phyloP scores from a whole-genome alignment of 164 flowering plant genomes.

The Umbilicus rupestris region DNA sequence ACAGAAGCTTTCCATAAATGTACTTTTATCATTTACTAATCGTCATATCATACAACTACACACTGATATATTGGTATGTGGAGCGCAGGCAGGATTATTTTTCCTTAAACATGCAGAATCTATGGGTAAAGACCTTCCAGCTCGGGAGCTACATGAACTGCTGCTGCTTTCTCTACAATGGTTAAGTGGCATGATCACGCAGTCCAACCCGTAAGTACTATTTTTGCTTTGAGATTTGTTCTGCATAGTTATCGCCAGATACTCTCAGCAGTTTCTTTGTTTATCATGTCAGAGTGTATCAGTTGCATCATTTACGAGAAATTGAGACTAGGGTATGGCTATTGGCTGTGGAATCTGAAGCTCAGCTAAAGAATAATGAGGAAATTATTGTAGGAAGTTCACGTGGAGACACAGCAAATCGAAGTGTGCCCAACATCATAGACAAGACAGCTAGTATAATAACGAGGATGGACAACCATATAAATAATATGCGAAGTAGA shows the following conservation, averaged over 20 bases:
- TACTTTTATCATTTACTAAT: background rate
- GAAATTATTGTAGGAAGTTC: constrained; percentile 29
- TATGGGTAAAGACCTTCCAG: constrained; percentile 84
- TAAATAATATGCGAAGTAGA: constrained; percentile 36
- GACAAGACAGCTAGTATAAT: constrained; percentile 76
- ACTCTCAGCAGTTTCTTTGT: constrained; percentile 4
- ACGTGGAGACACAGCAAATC: constrained; percentile 25
- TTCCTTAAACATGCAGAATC: constrained; percentile 96
- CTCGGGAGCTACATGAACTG: constrained; percentile 77
- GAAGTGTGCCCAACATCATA: constrained; percentile 49
- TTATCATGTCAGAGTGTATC: constrained; percentile 58
- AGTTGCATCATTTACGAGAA: constrained; percentile 88
- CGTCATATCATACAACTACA: background rate
- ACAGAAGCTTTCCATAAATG: background rate
- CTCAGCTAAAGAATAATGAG: constrained; percentile 63
- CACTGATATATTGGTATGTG: constrained; percentile 3
- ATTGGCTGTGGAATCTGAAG: constrained; percentile 94
- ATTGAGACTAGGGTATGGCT: constrained; percentile 99
- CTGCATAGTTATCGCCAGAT: background rate
- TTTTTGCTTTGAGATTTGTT: background rate
- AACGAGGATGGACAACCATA: constrained; percentile 80
- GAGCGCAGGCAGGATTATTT: constrained; percentile 78
- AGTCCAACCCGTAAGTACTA: constrained; percentile 61
- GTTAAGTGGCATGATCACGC: constrained; percentile 86
- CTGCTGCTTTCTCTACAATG: constrained; percentile 87